Evolutionary conservation across 2,329 filamentous ascomycete species (phyloP).

Genomic region (Xylogone sp.): DNA sequence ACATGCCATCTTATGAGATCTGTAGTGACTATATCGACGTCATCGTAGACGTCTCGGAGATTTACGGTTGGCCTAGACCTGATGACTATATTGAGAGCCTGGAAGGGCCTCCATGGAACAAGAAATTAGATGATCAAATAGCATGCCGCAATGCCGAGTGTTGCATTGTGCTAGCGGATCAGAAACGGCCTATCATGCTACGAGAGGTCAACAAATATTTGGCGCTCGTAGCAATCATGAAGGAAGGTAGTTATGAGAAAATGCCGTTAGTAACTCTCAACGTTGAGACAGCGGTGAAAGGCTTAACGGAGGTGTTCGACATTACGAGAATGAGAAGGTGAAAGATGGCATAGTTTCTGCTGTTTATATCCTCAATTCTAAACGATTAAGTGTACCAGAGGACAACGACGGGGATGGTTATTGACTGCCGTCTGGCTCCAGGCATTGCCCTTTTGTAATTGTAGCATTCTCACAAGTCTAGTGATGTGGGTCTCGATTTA

Average conservation of each 20-base stretch:
- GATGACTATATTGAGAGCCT: conserved; percentile 51
- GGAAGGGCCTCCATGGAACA: conserved; percentile 57
- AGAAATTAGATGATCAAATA: conserved; percentile 61
- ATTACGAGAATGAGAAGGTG: conserved; percentile 55
- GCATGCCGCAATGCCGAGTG: conserved; percentile 65
- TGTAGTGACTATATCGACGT: conserved; percentile 99
- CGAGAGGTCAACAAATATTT: conserved; percentile 71
- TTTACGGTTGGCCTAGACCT: conserved; percentile 75
- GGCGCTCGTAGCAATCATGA: conserved; percentile 82
- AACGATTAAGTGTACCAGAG: not conserved
- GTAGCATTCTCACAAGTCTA: too few species aligned
- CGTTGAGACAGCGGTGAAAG: conserved; percentile 75
- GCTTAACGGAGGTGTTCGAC: conserved; percentile 74
- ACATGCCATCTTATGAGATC: conserved; percentile 96
- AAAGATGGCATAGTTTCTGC: not conserved
- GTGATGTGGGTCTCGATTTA: too few species aligned
- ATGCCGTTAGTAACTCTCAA: conserved; percentile 86
- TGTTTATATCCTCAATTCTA: not conserved
- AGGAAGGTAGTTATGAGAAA: conserved; percentile 78
- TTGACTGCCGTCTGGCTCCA: too few species aligned
- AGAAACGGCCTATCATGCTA: conserved; percentile 58
- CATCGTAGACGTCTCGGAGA: conserved; percentile 93
- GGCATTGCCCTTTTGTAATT: too few species aligned
- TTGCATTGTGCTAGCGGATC: conserved; percentile 63
- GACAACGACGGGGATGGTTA: not conserved